phyloP scores from a whole-genome alignment of 192 early-diverging fungal genomes.

The Gaertneriomyces semiglobifer region DNA sequence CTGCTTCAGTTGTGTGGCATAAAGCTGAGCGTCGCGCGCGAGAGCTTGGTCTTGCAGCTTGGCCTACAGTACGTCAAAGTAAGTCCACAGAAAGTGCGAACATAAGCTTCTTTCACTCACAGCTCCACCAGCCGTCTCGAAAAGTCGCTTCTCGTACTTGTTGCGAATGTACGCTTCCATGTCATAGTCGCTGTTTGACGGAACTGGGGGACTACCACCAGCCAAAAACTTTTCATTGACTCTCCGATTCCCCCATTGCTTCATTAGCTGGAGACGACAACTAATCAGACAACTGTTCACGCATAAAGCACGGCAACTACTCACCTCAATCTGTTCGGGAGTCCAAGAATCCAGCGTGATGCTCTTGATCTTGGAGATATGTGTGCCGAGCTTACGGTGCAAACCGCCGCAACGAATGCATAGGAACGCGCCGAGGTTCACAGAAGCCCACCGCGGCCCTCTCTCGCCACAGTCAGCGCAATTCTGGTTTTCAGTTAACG shows the following conservation, averaged over 20 bases:
- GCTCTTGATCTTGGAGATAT: constrained; percentile 89
- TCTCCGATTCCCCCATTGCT: constrained; percentile 34
- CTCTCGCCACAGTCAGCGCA: constrained; percentile 47
- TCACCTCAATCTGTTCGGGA: constrained; percentile 74
- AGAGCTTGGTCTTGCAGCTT: neutral
- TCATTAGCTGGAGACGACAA: constrained; percentile 24
- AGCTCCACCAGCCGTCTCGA: constrained; percentile 33
- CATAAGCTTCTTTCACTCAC: constrained; percentile 1
- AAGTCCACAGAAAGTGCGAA: neutral
- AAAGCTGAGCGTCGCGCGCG: constrained; percentile 25
- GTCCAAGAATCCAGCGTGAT: constrained; percentile 88
- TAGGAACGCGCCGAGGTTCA: constrained; percentile 44
- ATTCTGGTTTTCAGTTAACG: constrained; percentile 41
- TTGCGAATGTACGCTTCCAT: constrained; percentile 86
- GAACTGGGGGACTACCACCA: constrained; percentile 20
- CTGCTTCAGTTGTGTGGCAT: constrained; percentile 31
- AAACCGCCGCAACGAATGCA: constrained; percentile 53
- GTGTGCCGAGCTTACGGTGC: constrained; percentile 71
- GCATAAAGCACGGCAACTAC: neutral
- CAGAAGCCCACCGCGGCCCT: constrained; percentile 45
- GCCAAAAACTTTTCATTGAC: constrained; percentile 36
- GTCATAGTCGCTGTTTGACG: constrained; percentile 37
- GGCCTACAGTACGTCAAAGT: neutral
- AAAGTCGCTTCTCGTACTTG: constrained; percentile 82
- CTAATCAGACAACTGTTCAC: neutral